Conservation (phyloP, 1,284 basidiomycete genomes). For the Agaricales sp. region DNA sequence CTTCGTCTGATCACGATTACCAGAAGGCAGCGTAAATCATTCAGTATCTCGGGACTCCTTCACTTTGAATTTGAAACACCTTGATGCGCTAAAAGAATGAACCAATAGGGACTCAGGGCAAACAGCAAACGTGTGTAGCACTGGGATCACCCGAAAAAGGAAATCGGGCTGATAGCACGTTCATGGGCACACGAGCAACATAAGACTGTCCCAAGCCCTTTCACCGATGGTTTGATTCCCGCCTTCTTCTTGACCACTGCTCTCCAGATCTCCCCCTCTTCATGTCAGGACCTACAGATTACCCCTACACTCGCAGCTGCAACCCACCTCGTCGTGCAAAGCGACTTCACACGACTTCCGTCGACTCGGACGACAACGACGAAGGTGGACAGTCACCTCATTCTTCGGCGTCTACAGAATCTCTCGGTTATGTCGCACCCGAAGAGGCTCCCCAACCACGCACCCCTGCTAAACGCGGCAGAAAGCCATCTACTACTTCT, state of each 20-base stretch:
- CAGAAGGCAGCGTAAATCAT: too few relatives aligned
- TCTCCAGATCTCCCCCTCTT: too few relatives aligned
- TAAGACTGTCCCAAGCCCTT: too few relatives aligned
- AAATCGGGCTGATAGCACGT: neutral
- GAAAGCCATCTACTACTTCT: conserved; percentile 54
- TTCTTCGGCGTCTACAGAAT: conserved; percentile 12
- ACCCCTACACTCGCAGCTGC: conserved; percentile 35
- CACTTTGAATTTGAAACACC: too few relatives aligned
- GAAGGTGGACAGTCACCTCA: conserved; percentile 9
- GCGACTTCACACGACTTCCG: conserved; percentile 22
- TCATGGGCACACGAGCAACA: neutral
- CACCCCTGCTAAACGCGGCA: conserved; percentile 43
- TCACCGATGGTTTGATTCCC: too few relatives aligned
- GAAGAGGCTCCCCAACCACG: conserved; percentile 14
- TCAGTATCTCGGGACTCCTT: too few relatives aligned
- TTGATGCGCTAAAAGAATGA: too few relatives aligned
- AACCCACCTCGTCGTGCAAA: conserved; percentile 53
- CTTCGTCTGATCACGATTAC: too few relatives aligned
- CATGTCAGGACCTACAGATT: conserved; percentile 23
- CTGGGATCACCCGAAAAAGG: neutral
- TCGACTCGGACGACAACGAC: conserved; percentile 9
- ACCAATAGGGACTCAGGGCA: neutral
- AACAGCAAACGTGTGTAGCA: neutral
- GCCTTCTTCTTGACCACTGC: too few relatives aligned
- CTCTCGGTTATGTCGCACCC: conserved; percentile 13